Percentiles rank a stretch among this genome's conserved stretches.
phyloP scores from a whole-genome alignment of 2,329 filamentous ascomycete species.

The Talaromyces piceae region DNA sequence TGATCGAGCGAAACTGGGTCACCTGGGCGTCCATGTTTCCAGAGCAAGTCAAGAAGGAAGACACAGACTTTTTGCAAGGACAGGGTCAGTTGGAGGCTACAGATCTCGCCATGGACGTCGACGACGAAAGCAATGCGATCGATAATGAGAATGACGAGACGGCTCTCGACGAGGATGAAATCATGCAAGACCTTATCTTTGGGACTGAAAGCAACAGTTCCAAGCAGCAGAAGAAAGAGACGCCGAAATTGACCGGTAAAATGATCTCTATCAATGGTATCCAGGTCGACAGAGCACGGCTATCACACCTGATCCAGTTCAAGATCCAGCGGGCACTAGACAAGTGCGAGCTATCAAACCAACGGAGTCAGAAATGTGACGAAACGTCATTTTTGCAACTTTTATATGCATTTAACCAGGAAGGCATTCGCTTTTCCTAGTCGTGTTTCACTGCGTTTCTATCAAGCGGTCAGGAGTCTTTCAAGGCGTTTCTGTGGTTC shows the following conservation, averaged over 20 bases:
- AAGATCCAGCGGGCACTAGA: constrained; percentile 84
- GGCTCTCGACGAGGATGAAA: constrained; percentile 49
- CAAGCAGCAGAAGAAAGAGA: constrained; percentile 58
- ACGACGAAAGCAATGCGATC: constrained; percentile 18
- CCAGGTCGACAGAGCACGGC: constrained; percentile 20
- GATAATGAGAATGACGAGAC: not conserved
- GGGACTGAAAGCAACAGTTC: constrained; percentile 40
- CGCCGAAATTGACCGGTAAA: constrained; percentile 45
- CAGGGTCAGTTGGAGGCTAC: constrained; percentile 42
- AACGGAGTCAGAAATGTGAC: constrained; percentile 77
- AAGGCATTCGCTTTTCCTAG: constrained; percentile 62
- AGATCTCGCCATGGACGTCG: constrained; percentile 5
- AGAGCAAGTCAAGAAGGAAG: constrained; percentile 8
- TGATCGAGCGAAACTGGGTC: constrained; percentile 11
- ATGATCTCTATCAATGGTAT: constrained; percentile 9
- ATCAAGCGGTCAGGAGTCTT: not conserved
- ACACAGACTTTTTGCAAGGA: constrained; percentile 10
- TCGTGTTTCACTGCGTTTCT: not conserved
- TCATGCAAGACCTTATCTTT: constrained; percentile 29
- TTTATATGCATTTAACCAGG: constrained; percentile 76
- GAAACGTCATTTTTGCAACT: constrained; percentile 86
- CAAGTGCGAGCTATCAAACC: constrained; percentile 73
- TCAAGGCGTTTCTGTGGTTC: constrained; percentile 18
- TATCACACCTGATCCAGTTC: constrained; percentile 71
- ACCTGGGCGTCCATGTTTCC: constrained; percentile 12